Evolutionary conservation across 257 asterid species (phyloP).

Genomic region (Lithospermum erythrorhizon): DNA sequence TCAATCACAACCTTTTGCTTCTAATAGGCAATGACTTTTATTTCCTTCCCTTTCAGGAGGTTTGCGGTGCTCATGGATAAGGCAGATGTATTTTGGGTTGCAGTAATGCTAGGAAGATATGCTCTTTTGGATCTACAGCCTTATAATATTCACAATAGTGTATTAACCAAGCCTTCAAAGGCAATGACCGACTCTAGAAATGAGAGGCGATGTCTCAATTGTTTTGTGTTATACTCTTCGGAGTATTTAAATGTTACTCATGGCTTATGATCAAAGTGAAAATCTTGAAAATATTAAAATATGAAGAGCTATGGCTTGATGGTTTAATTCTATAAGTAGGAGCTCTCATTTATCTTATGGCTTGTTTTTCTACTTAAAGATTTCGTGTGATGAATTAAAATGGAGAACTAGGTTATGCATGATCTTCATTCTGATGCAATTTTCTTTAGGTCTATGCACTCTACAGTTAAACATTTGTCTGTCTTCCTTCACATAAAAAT

Average conservation of each 20-base stretch:
- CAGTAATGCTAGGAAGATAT: background rate
- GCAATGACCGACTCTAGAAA: too few species aligned
- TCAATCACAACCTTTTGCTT: background rate
- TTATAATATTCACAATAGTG: too few species aligned
- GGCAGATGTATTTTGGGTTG: background rate
- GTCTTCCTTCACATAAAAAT: too few species aligned
- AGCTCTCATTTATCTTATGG: too few species aligned
- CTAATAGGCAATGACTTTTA: background rate
- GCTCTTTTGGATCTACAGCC: background rate
- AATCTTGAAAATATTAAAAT: background rate
- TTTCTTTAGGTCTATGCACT: constrained; percentile 17
- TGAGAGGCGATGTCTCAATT: too few species aligned
- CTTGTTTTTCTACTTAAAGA: too few species aligned
- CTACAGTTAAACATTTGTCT: background rate
- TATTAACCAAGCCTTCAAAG: too few species aligned
- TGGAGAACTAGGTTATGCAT: constrained; percentile 8
- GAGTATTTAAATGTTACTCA: background rate
- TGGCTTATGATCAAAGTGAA: background rate
- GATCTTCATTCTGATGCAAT: constrained; percentile 34
- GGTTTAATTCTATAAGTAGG: background rate
- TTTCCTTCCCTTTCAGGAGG: background rate
- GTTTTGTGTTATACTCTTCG: too few species aligned
- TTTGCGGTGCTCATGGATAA: background rate
- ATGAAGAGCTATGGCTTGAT: background rate
- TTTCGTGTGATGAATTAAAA: too few species aligned